A percentile compares a stretch with the other conserved stretches of the same genome.
Evolutionary conservation across 441 rosid species (phyloP).

Genomic region (Mallotus repandus): DNA sequence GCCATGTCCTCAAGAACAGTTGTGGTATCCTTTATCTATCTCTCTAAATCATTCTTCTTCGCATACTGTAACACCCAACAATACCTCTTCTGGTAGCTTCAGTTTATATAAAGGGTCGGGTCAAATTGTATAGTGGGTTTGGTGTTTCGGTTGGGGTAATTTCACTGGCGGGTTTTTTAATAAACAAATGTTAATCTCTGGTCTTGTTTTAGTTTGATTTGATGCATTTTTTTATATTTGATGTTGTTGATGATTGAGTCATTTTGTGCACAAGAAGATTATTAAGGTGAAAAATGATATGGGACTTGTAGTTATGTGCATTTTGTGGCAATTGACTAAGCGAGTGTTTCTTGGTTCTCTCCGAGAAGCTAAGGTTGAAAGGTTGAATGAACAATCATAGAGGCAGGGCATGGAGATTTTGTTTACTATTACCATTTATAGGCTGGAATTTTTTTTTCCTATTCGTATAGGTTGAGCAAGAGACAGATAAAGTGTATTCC

Average conservation of each 20-base stretch:
- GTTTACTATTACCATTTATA: conserved; percentile 85
- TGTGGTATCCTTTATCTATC: conserved; percentile 78
- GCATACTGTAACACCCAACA: conserved; percentile 50
- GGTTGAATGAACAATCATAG: conserved; percentile 92
- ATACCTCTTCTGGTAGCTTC: conserved; percentile 37
- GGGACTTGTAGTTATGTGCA: conserved; percentile 83
- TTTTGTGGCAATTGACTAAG: conserved; percentile 80
- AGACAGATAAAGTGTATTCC: no score
- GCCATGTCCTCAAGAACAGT: conserved; percentile 58
- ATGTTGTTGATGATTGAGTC: conserved; percentile 11
- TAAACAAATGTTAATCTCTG: no score
- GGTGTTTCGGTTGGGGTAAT: no score
- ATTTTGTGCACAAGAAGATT: conserved; percentile 21
- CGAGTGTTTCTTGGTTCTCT: conserved; percentile 77
- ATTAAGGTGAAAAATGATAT: conserved; percentile 81
- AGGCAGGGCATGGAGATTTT: conserved; percentile 96
- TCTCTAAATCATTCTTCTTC: conserved; percentile 71
- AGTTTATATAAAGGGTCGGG: no score
- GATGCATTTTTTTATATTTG: no score
- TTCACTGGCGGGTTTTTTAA: no score
- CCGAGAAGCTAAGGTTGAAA: conserved; percentile 92
- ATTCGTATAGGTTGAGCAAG: no score
- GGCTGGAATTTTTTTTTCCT: conserved; percentile 95
- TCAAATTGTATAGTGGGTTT: no score
- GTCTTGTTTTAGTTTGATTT: no score